These are phyloP conservation scores for Nicotiana otophora DNA, from an alignment of 257 asterid genomes.

Conservation along the genomic window DNA sequence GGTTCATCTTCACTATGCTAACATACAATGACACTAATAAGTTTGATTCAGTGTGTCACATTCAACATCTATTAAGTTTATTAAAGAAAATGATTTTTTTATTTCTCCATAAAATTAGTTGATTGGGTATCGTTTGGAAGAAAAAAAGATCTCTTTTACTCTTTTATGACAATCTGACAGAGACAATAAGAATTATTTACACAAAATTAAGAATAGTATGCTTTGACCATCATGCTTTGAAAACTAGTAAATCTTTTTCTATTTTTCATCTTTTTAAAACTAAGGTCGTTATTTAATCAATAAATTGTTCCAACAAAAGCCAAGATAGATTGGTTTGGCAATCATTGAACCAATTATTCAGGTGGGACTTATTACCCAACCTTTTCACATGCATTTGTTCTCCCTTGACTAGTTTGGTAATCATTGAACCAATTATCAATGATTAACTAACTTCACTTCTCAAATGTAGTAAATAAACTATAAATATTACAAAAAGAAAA, in stretches of 20 bases:
- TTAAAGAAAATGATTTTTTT: neutral
- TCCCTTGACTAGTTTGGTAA: neutral
- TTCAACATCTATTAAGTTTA: neutral
- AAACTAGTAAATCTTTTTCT: neutral
- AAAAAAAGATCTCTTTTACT: neutral
- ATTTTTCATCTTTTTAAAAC: neutral
- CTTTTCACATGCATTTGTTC: neutral
- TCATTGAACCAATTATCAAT: neutral
- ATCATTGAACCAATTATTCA: too few species aligned
- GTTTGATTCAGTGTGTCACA: neutral
- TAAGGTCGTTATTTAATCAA: neutral
- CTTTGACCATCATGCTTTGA: neutral
- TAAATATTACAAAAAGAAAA: neutral
- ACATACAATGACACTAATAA: too few species aligned
- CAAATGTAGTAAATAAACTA: neutral
- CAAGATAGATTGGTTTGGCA: too few species aligned
- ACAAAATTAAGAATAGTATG: neutral
- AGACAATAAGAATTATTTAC: neutral
- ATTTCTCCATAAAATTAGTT: neutral
- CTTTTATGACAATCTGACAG: neutral
- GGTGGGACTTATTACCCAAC: neutral
- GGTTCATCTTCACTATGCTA: too few species aligned
- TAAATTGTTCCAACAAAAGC: neutral
- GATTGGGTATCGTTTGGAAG: neutral
- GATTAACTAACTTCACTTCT: neutral